A percentile compares a stretch with the other conserved stretches of the same genome.
These are phyloP conservation scores for Nothophytophthora sp. DNA, from an alignment of 352 stramenopile genomes.

Conservation along the genomic window DNA sequence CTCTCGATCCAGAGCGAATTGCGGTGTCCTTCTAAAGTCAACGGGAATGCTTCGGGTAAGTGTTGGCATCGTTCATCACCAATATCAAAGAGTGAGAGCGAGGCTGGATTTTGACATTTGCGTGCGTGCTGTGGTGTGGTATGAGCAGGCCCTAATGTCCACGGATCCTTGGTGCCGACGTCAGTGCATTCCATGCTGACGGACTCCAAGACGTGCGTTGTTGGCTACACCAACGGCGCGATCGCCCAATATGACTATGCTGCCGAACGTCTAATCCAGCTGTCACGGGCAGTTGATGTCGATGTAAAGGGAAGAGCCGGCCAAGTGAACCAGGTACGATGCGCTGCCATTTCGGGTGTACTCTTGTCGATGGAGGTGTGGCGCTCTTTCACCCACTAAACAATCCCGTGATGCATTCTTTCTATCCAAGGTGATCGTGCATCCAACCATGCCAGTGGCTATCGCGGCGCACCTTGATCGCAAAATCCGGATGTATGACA, in stretches of 20 bases:
- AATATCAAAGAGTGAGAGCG: too few relatives aligned
- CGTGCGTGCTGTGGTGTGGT: not conserved
- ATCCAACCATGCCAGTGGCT: constrained; percentile 84
- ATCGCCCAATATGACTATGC: constrained; percentile 79
- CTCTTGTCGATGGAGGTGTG: not conserved
- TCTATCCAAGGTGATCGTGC: constrained; percentile 51
- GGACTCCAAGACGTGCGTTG: constrained; percentile 79
- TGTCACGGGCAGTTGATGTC: constrained; percentile 67
- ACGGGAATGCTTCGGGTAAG: constrained; percentile 52
- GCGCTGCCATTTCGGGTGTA: not conserved
- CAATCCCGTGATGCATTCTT: too few relatives aligned
- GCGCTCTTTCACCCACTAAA: too few relatives aligned
- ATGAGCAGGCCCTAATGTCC: constrained; percentile 43
- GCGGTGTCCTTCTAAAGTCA: constrained; percentile 51
- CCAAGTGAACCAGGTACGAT: constrained; percentile 78
- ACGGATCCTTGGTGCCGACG: constrained; percentile 63
- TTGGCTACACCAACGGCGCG: constrained; percentile 73
- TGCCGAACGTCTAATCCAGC: constrained; percentile 75
- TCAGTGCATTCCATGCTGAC: constrained; percentile 72
- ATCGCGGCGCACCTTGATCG: constrained; percentile 82
- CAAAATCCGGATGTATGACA: constrained; percentile 88
- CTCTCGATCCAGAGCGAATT: constrained; percentile 78
- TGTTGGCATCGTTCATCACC: not conserved
- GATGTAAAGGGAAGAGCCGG: constrained; percentile 56
- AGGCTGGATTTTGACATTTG: not conserved